Conservation (phyloP, 2,329 filamentous ascomycete species). For the Aspergillus candidus region DNA sequence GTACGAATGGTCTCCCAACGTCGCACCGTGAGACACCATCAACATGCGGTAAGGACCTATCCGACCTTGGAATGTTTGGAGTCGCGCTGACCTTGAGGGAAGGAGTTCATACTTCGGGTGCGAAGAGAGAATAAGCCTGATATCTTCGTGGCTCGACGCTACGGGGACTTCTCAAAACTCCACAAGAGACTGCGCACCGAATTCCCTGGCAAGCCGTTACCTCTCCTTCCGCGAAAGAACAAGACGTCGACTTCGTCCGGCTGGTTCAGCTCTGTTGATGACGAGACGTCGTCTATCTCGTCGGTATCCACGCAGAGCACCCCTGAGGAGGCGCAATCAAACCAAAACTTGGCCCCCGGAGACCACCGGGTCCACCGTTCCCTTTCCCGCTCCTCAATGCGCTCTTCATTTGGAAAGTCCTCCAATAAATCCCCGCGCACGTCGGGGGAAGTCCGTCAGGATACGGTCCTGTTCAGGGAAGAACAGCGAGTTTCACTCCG, state of each 20-base stretch:
- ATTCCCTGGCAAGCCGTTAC: slow-evolving; percentile 82
- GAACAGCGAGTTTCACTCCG: slow-evolving; percentile 85
- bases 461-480: slow-evolving; percentile 69
- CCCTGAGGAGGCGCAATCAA: slow-evolving; percentile 31
- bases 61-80: too few relatives aligned
- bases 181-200: slow-evolving; percentile 76
- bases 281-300: slow-evolving; percentile 74
- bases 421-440: slow-evolving; percentile 23
- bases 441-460: slow-evolving; percentile 39
- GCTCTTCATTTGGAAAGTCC: slow-evolving; percentile 13
- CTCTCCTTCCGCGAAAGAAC: slow-evolving; percentile 85
- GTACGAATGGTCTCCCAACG: slow-evolving; percentile 76
- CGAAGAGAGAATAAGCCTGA: slow-evolving; percentile 71
- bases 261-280: slow-evolving; percentile 55
- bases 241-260: slow-evolving; percentile 65
- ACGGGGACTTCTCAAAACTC: slow-evolving; percentile 77
- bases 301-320: slow-evolving; percentile 63
- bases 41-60: slow-evolving; percentile 66
- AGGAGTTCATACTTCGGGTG: slow-evolving; percentile 87
- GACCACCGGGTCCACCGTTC: slow-evolving; percentile 21
- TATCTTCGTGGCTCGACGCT: slow-evolving; percentile 74
- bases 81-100: slow-evolving; percentile 1
- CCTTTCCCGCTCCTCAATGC: slow-evolving; percentile 25
- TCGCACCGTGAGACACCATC: slow-evolving; percentile 81
- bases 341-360: slow-evolving; percentile 28